Conservation (phyloP, 2,329 filamentous ascomycete species). For the Xylaria sp. region DNA sequence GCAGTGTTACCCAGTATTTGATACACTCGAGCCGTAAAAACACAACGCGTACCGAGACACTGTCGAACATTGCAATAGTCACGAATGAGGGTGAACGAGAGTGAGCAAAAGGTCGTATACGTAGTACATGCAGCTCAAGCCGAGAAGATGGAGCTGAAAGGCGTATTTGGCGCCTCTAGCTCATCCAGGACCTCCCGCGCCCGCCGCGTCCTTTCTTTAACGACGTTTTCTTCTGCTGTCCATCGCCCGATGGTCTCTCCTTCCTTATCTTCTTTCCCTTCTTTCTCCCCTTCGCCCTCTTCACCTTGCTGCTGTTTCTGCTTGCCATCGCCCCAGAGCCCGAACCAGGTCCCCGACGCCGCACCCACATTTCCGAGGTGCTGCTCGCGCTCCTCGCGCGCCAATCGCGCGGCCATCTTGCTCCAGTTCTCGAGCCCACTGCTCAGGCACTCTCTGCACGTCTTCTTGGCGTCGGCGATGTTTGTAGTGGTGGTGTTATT, state of each 20-base stretch:
- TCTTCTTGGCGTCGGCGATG: slow-evolving; percentile 57
- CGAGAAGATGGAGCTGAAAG: slow-evolving; percentile 47
- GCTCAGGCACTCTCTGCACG: slow-evolving; percentile 77
- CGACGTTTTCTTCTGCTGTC: slow-evolving; percentile 60
- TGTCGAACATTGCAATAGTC: no score
- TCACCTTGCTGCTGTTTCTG: no score
- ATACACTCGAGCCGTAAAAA: no score
- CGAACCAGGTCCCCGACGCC: slow-evolving; percentile 49
- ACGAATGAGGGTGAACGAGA: no score
- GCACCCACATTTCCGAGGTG: no score
- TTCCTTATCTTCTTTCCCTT: no score
- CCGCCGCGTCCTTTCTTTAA: slow-evolving; percentile 57
- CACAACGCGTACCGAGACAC: no score
- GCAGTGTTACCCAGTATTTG: no score
- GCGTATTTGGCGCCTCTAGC: slow-evolving; percentile 45
- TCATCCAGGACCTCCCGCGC: slow-evolving; percentile 60
- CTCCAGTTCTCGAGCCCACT: slow-evolving; percentile 83
- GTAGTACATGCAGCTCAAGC: slow-evolving; percentile 47
- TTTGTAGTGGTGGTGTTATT: no score
- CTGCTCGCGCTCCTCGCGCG: slow-evolving; percentile 45
- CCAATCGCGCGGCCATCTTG: slow-evolving; percentile 74
- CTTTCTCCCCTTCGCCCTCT: no score
- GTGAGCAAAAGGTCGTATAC: no score
- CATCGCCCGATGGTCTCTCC: slow-evolving; percentile 53
- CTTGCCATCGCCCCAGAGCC: slow-evolving; percentile 48